Evolutionary conservation across 805 yeast genomes (phyloP), one percentile per base, ranked within the genome.

Genomic region (Myxozyma kluyveri): DNA sequence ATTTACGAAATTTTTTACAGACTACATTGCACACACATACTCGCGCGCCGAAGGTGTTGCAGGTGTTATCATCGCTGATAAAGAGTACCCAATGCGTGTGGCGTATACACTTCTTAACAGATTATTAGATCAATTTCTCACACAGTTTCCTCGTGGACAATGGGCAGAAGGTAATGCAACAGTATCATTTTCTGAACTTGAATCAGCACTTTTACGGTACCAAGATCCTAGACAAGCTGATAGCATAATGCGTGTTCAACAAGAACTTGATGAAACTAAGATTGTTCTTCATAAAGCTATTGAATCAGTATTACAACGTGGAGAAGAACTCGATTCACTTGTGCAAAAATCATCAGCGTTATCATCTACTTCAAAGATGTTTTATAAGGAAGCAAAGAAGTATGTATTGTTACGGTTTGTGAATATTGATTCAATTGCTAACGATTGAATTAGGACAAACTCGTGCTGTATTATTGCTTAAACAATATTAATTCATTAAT

Each of bases 181-280:
- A 23, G 47, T 84, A 49, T 70, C 72, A 36, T 82, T 78, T 67
- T 80, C 79, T 23, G 80, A 79, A 54, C 75, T 91, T 63, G 86
- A 82, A 29, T 72, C 71, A 23, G 89, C 89, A 67, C 72, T 93
- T 61, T 72, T 75, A 63, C 87, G 87, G 65, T 93, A 93, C 72
- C 99, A 93, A 73, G 96, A 93, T 68, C 99, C 99, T 27, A 78
- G 85, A 38, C 96, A 93, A 74, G 98, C 98, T 0, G 99, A 93
- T 69, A 85, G 96, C 9, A 82, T 93, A 57, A 84, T 93, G 95
- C 86, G 85, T 69, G 99, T 93, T 21, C 99, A 93, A 74, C 95
- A 89, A 67, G 99, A 93, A 71, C 79, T 93, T 64, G 99, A 93
- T 70, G 99, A 93, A 67, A 93, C 99, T 33, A 93, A 93, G 75